Conservation (phyloP, 2,329 filamentous ascomycete species). For the Botrytis porri region DNA sequence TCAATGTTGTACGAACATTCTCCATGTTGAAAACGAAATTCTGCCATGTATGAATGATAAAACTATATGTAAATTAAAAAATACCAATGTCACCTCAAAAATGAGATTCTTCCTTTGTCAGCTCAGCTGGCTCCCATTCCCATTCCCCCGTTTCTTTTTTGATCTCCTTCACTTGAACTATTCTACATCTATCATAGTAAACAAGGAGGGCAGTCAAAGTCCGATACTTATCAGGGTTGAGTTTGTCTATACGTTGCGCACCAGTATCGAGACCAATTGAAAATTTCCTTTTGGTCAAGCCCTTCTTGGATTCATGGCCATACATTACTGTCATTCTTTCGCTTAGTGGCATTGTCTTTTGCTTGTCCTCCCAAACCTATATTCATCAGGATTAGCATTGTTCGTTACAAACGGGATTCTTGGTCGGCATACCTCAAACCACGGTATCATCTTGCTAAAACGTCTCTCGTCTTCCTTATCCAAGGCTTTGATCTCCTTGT, state of each 20-base stretch:
- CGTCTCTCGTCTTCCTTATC: too few relatives aligned
- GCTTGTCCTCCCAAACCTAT: neutral
- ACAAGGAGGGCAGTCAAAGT: neutral
- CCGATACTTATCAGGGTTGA: neutral
- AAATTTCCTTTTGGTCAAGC: neutral
- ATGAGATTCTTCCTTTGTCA: neutral
- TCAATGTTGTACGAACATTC: neutral
- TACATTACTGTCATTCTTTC: neutral
- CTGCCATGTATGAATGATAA: too few relatives aligned
- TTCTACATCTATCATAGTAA: neutral
- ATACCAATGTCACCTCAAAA: neutral
- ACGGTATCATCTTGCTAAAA: neutral
- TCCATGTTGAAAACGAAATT: neutral
- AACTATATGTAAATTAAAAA: neutral
- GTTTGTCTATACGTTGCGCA: neutral
- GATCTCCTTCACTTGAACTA: neutral
- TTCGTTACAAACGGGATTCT: rapidly evolving
- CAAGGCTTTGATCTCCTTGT: neutral
- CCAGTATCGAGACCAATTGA: neutral
- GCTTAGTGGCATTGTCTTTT: neutral
- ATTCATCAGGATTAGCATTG: neutral
- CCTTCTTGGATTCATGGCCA: neutral
- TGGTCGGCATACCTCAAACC: neutral
- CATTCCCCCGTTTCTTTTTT: neutral
- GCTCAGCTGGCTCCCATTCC: neutral